phyloP scores from a whole-genome alignment of 129 eudicot species.

The Sambucus nigra region DNA sequence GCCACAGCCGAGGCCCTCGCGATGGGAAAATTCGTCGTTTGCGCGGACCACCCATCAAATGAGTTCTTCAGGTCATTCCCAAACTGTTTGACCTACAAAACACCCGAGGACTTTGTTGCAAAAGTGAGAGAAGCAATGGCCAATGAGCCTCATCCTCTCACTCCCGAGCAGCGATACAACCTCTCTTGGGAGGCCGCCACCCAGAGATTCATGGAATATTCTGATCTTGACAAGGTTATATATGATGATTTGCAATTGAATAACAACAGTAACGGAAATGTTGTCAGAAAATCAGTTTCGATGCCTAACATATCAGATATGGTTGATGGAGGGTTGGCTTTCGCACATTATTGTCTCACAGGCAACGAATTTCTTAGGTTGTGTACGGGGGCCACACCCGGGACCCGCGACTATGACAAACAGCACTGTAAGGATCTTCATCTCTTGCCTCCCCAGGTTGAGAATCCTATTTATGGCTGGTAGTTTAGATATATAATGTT shows the following conservation, averaged over 20 bases:
- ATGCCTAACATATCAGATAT: conserved; percentile 53
- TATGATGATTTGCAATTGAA: conserved; percentile 10
- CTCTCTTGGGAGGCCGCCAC: conserved; percentile 99
- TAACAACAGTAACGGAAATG: conserved; percentile 8
- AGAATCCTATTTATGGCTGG: conserved; percentile 85
- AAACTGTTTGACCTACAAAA: conserved; percentile 79
- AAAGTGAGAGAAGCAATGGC: conserved; percentile 78
- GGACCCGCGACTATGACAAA: conserved; percentile 52
- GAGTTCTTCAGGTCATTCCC: conserved; percentile 89
- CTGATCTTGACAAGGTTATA: conserved; percentile 67
- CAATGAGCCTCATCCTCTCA: conserved; percentile 78
- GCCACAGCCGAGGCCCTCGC: conserved; percentile 99
- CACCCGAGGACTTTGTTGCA: conserved; percentile 77
- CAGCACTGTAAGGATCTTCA: conserved; percentile 75
- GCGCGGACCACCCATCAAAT: conserved; percentile 94
- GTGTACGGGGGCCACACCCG: conserved; percentile 84
- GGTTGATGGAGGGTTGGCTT: conserved; percentile 85
- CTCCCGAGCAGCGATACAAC: conserved; percentile 65
- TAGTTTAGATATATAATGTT: conserved; percentile 25
- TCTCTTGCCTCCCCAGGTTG: conserved; percentile 81
- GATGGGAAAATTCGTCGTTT: conserved; percentile 95
- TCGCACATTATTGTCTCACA: conserved; percentile 70
- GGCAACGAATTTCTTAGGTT: conserved; percentile 80
- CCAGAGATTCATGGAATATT: conserved; percentile 77
- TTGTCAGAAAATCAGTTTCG: conserved; percentile 47